Evolutionary conservation across 2,329 filamentous ascomycete genomes (phyloP), one percentile per base, ranked within the genome.

Genomic region (Pseudogymnoascus sp.): DNA sequence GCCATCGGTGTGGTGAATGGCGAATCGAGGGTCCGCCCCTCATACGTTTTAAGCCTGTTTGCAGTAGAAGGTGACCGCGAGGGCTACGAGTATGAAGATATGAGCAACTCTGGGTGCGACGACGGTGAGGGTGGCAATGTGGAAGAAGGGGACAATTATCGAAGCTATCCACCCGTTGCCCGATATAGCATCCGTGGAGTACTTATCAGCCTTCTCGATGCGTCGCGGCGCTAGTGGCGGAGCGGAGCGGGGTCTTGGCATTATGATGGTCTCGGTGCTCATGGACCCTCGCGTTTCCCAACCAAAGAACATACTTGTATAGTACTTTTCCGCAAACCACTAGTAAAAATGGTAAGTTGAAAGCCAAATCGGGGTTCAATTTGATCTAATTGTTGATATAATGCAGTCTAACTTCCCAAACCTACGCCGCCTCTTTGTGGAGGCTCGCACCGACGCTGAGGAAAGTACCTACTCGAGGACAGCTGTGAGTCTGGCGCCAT

Each of bases 381-480:
- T 55, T 21, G 15, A 18, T 12, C 4, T 1, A 8, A 5, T 2
- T 55, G 12, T 31, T 55, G 21, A 55, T 55, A 55, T 21, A 35
- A 33, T 55, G 9, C 15, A 55, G 48, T 55, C 48, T 40, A 92
- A 87, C 73, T 85, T 97, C 60, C 94, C 94, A 36, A 97, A 99
- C 72, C 82, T 99, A n/a, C 87, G 94, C 59, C 89, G 94, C 12
- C 87, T 99, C 64, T 97, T 99, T 72, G 93, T 97, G 60, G 93
- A 97, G 77, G 89, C 93, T 33, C 84, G 94, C 63, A 92, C 90
- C 2, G 93, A 97, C 72, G 87, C 89, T 61, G 94, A 99, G 74
- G 94, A 97, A 75, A 89, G 94, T 74, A 89, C 92, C 64, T 94
- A 97, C 68, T 97, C 94, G 12, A 83, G 94, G 67, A 95, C 87